A percentile compares a stretch with the other conserved stretches of the same genome.
phyloP scores from a whole-genome alignment of 306 rosid species.

The Cercis canadensis region DNA sequence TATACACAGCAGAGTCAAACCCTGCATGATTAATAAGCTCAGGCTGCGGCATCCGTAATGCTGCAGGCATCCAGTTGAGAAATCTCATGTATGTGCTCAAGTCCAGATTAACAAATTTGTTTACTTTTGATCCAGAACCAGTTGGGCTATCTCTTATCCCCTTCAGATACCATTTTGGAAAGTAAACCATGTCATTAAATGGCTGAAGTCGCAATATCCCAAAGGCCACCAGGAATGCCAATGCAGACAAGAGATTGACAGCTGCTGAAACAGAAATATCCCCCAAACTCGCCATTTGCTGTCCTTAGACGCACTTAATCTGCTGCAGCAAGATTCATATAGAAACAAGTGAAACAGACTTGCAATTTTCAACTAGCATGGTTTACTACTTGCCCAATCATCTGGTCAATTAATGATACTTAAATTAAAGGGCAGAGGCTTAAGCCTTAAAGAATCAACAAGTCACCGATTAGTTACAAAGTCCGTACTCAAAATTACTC shows the following conservation, averaged over 20 bases:
- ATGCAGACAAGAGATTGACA: slow-evolving; percentile 67
- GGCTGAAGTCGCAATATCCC: slow-evolving; percentile 85
- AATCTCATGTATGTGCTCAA: slow-evolving; percentile 60
- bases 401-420: no score
- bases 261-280: slow-evolving; percentile 74
- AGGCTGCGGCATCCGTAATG: slow-evolving; percentile 85
- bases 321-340: slow-evolving; percentile 41
- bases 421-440: no score
- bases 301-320: slow-evolving; percentile 36
- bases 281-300: slow-evolving; percentile 66
- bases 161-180: slow-evolving; percentile 94
- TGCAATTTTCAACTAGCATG: slow-evolving; percentile 18
- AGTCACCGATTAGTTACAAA: background rate
- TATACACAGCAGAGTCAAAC: slow-evolving; percentile 81
- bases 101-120: slow-evolving; percentile 76
- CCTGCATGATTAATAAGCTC: slow-evolving; percentile 95
- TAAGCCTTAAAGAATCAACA: no score
- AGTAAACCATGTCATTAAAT: slow-evolving; percentile 82
- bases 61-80: slow-evolving; percentile 95
- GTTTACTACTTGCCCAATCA: background rate
- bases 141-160: slow-evolving; percentile 85
- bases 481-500: background rate
- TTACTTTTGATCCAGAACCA: slow-evolving; percentile 40
- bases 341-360: slow-evolving; percentile 11
- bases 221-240: slow-evolving; percentile 72